phyloP scores from a whole-genome alignment of 2,329 filamentous ascomycete genomes.

The Kalmusia sp. region DNA sequence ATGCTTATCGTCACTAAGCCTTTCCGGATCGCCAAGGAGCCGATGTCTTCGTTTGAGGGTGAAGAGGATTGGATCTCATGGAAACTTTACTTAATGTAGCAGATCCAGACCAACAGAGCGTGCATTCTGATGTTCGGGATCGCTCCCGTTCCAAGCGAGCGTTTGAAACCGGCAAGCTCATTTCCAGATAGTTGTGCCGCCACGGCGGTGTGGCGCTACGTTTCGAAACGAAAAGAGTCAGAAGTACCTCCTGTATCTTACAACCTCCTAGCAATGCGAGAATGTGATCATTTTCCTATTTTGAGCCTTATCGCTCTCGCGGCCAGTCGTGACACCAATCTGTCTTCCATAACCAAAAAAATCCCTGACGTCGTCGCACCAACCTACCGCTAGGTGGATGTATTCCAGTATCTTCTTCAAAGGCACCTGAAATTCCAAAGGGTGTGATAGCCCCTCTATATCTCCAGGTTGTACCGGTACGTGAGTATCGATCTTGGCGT shows the following conservation, averaged over 20 bases:
- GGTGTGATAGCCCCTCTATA: slow-evolving; percentile 3
- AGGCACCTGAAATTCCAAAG: slow-evolving; percentile 3
- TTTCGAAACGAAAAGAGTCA: not conserved
- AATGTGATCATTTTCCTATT: no score
- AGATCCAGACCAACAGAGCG: not conserved
- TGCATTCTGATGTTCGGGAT: no score
- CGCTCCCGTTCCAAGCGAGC: not conserved
- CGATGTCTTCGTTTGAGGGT: not conserved
- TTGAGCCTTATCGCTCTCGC: not conserved
- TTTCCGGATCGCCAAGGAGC: not conserved
- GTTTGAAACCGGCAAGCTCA: slow-evolving; percentile 1
- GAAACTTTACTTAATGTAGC: not conserved
- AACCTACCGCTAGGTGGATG: not conserved
- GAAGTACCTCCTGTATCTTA: not conserved
- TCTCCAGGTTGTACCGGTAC: not conserved
- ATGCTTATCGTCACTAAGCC: slow-evolving; percentile 2
- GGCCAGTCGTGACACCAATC: slow-evolving; percentile 1
- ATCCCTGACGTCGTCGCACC: not conserved
- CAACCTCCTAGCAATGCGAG: no score
- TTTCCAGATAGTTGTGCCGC: not conserved
- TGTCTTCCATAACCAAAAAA: slow-evolving; percentile 9
- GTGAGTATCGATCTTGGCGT: no score
- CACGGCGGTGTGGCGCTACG: not conserved
- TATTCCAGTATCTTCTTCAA: not conserved
- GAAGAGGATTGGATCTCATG: not conserved